phyloP scores from a whole-genome alignment of 163 green algal genomes.

The Trebouxiophyceae sp. region DNA sequence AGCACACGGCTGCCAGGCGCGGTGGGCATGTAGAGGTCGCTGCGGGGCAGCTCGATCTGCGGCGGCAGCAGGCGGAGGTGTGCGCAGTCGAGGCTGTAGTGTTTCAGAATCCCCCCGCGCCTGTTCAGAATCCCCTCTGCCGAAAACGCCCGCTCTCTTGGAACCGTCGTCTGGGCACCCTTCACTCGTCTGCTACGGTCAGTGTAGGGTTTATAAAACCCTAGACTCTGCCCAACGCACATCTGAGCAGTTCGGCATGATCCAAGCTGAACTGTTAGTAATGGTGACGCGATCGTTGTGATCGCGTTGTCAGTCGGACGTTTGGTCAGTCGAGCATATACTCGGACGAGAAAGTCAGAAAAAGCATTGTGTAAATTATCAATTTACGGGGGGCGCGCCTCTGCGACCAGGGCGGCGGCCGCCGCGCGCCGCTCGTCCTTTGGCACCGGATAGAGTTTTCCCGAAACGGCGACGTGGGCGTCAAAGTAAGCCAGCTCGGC shows the following conservation, averaged over 20 bases:
- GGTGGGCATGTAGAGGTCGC: slow-evolving; percentile 89
- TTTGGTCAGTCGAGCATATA: background rate
- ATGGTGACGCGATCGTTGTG: no score
- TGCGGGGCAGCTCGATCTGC: slow-evolving; percentile 25
- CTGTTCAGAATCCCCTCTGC: no score
- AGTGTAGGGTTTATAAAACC: background rate
- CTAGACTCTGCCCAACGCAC: background rate
- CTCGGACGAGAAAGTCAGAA: no score
- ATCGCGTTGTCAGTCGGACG: background rate
- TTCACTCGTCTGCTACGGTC: background rate
- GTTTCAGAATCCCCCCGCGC: no score
- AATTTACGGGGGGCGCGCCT: slow-evolving; percentile 19
- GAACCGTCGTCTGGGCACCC: no score
- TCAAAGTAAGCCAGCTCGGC: slow-evolving; percentile 83
- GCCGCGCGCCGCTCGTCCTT: slow-evolving; percentile 71
- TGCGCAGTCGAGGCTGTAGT: background rate
- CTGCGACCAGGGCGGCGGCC: slow-evolving; percentile 38
- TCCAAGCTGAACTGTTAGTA: no score
- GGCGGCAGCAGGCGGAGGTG: background rate
- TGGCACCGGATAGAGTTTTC: slow-evolving; percentile 57
- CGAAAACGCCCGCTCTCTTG: no score
- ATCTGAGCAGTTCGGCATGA: no score
- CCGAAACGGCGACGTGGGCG: slow-evolving; percentile 66
- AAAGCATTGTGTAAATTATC: background rate
- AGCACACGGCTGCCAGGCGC: slow-evolving; percentile 67